Conservation (phyloP, 495 filamentous ascomycete species). For the Penicillium dipodomyicola region DNA sequence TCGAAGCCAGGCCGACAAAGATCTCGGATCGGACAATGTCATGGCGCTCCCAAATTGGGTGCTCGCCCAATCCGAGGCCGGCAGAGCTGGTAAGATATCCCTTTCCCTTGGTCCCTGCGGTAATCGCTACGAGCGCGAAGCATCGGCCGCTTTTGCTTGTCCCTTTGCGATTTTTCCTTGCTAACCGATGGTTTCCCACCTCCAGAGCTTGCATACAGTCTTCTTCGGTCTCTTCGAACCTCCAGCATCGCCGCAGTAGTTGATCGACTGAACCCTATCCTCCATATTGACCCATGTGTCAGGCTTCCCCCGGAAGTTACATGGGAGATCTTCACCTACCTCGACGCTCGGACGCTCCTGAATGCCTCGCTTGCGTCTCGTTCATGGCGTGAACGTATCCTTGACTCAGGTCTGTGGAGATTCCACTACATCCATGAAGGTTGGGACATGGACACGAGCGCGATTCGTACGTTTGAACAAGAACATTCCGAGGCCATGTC, state of each 20-base stretch:
- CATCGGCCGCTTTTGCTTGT: background rate
- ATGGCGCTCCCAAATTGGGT: conserved; percentile 53
- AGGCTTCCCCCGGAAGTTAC: conserved; percentile 86
- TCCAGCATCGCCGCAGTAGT: conserved; percentile 75
- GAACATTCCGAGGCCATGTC: conserved; percentile 46
- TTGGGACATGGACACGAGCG: conserved; percentile 68
- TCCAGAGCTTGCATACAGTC: conserved; percentile 49
- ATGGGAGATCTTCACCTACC: conserved; percentile 80
- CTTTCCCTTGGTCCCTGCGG: background rate
- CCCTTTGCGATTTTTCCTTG: background rate
- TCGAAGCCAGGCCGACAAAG: conserved; percentile 53
- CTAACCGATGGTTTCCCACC: conserved; percentile 10
- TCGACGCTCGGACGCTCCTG: conserved; percentile 73
- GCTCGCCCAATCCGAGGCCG: conserved; percentile 49
- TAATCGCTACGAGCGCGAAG: background rate
- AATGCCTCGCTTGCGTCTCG: conserved; percentile 74
- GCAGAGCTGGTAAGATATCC: conserved; percentile 51
- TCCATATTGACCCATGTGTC: conserved; percentile 87
- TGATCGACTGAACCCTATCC: conserved; percentile 67
- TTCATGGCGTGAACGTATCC: conserved; percentile 75
- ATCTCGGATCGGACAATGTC: conserved; percentile 36
- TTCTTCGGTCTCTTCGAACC: conserved; percentile 72
- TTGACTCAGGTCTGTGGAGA: conserved; percentile 84
- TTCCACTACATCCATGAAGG: conserved; percentile 77
- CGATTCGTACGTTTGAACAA: conserved; percentile 67